Percentiles rank a stretch among this genome's conserved stretches.
These are phyloP conservation scores for Cyclanthera cordifolia DNA, from an alignment of 306 rosid species.

Conservation along the genomic window DNA sequence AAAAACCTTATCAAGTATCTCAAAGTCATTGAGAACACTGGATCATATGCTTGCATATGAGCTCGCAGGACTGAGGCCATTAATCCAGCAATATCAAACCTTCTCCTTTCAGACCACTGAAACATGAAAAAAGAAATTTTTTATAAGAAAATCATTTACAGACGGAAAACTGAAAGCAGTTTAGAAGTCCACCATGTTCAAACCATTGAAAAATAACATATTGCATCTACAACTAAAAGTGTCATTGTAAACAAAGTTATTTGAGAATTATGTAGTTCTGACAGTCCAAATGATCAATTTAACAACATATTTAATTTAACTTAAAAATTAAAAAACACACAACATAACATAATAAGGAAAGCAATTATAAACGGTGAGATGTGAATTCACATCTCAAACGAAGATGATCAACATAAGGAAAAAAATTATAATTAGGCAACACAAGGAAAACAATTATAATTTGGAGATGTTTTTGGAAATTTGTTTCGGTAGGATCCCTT, in stretches of 20 bases:
- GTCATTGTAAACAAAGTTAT: too few relatives aligned
- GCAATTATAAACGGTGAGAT: neutral
- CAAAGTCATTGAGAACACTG: slow-evolving; percentile 79
- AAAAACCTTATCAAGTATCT: slow-evolving; percentile 79
- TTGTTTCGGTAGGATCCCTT: too few relatives aligned
- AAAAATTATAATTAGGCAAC: too few relatives aligned
- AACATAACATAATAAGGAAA: neutral
- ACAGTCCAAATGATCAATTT: neutral
- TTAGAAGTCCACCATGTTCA: neutral
- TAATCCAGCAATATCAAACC: slow-evolving; percentile 77
- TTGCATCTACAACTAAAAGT: slow-evolving; percentile 11
- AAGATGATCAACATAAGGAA: too few relatives aligned
- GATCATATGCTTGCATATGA: slow-evolving; percentile 92
- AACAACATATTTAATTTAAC: neutral
- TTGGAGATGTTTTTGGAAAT: too few relatives aligned
- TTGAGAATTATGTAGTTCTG: neutral
- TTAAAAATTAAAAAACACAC: neutral
- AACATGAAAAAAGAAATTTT: slow-evolving; percentile 19
- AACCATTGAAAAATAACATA: neutral
- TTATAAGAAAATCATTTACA: slow-evolving; percentile 19
- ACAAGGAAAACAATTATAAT: too few relatives aligned
- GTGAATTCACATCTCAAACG: neutral
- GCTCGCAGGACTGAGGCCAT: slow-evolving; percentile 82
- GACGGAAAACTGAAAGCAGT: neutral
- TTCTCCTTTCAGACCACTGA: slow-evolving; percentile 91